Evolutionary conservation across 768 basidiomycete genomes (phyloP).

Genomic region (Podaxis sp.): DNA sequence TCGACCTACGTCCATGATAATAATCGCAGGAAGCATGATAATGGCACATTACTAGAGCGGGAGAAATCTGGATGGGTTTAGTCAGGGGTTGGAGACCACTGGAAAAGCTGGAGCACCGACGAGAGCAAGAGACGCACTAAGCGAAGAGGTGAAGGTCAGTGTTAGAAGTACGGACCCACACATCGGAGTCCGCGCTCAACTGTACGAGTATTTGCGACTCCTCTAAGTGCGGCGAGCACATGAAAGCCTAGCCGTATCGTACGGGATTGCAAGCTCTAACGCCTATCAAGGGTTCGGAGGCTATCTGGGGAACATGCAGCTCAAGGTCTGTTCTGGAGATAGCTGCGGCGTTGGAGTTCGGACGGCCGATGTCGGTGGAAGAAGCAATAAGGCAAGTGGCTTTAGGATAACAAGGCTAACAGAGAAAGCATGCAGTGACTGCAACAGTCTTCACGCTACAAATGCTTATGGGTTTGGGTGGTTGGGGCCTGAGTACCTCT

Average conservation of each 20-base stretch:
- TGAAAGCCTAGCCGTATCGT: neutral
- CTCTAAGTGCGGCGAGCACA: neutral
- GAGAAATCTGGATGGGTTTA: neutral
- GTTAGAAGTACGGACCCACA: neutral
- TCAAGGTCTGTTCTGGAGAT: neutral
- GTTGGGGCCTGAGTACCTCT: neutral
- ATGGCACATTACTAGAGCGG: neutral
- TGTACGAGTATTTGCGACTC: no score
- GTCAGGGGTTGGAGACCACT: neutral
- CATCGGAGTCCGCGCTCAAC: neutral
- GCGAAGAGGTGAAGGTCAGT: neutral
- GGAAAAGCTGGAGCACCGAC: neutral
- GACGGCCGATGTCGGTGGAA: conserved; percentile 9
- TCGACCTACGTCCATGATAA: neutral
- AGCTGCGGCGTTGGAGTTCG: neutral
- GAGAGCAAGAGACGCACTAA: neutral
- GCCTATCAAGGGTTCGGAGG: conserved; percentile 8
- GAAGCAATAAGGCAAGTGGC: neutral
- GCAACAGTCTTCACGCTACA: neutral
- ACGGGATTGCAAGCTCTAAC: neutral
- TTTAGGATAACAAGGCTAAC: neutral
- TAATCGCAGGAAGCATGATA: neutral
- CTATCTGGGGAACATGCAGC: neutral
- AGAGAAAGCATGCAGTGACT: neutral
- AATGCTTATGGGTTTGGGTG: neutral